Conservation (phyloP, 2,329 filamentous ascomycete genomes). For the Periconia digitata region DNA sequence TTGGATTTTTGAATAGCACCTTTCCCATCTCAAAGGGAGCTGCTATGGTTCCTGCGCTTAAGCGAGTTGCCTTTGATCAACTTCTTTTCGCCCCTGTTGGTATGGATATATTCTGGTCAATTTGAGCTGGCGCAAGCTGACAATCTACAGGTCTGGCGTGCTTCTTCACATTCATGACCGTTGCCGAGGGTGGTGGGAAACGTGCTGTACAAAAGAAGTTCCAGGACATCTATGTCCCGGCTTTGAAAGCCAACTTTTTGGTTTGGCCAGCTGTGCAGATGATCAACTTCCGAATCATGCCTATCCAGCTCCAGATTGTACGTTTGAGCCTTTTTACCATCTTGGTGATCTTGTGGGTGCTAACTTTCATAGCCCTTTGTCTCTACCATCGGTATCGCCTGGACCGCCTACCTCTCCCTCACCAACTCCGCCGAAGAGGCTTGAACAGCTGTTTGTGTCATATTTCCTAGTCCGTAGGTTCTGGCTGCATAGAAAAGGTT, state of each 20-base stretch:
- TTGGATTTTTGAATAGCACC: conserved; percentile 75
- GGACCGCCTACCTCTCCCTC: conserved; percentile 94
- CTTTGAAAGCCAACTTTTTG: conserved; percentile 92
- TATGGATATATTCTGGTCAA: conserved; percentile 41
- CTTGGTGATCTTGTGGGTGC: neutral
- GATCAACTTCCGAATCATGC: conserved; percentile 93
- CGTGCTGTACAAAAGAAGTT: conserved; percentile 82
- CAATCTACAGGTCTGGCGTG: conserved; percentile 64
- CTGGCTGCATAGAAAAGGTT: conserved; percentile 12
- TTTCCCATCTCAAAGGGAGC: conserved; percentile 84
- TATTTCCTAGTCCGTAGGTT: conserved; percentile 6
- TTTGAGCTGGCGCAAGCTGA: neutral
- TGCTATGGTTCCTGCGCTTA: conserved; percentile 76
- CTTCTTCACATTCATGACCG: conserved; percentile 96
- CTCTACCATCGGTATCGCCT: conserved; percentile 91
- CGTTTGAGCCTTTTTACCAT: conserved; percentile 45
- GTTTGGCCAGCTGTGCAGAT: conserved; percentile 96
- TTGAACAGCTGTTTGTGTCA: conserved; percentile 20
- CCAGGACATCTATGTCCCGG: conserved; percentile 88
- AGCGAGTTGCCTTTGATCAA: conserved; percentile 91
- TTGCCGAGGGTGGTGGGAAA: conserved; percentile 87
- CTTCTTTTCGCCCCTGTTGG: conserved; percentile 88
- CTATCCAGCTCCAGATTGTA: conserved; percentile 94
- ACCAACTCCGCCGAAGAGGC: conserved; percentile 82
- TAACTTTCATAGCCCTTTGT: conserved; percentile 75